phyloP scores from a whole-genome alignment of 441 rosid species.

The Corymbia citriodora region DNA sequence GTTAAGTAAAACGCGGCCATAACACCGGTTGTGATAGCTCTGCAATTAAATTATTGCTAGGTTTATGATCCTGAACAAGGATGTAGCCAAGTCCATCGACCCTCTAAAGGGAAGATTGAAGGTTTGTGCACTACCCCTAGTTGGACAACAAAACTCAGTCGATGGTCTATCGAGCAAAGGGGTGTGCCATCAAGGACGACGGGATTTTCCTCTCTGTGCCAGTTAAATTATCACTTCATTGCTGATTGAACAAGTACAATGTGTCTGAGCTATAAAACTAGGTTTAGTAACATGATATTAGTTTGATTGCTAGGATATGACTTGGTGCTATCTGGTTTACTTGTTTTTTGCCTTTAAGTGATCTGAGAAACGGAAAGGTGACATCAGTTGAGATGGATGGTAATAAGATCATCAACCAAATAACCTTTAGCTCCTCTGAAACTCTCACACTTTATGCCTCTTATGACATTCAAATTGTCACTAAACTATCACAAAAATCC shows the following conservation, averaged over 20 bases:
- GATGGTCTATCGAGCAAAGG: neutral
- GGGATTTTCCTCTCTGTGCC: neutral
- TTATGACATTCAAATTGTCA: neutral
- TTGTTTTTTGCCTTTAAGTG: neutral
- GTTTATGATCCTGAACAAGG: neutral
- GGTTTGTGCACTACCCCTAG: neutral
- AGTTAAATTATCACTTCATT: no score
- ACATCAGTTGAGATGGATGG: neutral
- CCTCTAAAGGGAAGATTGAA: neutral
- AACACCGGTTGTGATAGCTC: neutral
- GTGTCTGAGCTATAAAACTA: neutral
- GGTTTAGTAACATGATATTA: neutral
- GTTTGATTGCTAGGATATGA: neutral
- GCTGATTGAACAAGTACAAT: neutral
- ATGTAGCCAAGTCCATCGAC: neutral
- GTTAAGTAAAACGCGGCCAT: neutral
- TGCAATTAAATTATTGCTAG: neutral
- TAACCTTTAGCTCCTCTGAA: neutral
- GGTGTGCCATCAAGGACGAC: neutral
- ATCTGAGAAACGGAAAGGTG: neutral
- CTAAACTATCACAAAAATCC: neutral
- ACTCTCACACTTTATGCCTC: neutral
- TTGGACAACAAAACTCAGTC: neutral
- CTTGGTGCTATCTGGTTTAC: neutral
- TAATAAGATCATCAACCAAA: neutral